These are phyloP conservation scores for Bjerkandera adusta DNA, from an alignment of 1,284 basidiomycete genomes.

Conservation along the genomic window DNA sequence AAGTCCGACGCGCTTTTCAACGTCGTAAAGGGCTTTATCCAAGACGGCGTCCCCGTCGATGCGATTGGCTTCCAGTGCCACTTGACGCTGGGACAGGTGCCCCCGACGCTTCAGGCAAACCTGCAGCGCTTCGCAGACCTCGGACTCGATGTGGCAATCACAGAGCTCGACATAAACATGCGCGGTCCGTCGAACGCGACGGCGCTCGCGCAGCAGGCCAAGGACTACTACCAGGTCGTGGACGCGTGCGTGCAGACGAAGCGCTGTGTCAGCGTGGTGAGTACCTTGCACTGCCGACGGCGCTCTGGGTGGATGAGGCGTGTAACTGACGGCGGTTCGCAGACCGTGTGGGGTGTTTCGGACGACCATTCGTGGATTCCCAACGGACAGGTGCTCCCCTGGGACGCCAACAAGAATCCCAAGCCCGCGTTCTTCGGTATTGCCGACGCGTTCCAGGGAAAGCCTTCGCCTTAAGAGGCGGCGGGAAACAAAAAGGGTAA, in stretches of 20 bases:
- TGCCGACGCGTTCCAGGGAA: conserved; percentile 16
- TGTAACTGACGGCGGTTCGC: neutral
- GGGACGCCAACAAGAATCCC: conserved; percentile 14
- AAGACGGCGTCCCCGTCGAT: conserved; percentile 15
- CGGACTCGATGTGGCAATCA: conserved; percentile 17
- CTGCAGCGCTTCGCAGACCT: conserved; percentile 17
- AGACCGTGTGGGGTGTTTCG: conserved; percentile 16
- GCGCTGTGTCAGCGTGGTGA: conserved; percentile 15
- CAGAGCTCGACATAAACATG: conserved; percentile 16
- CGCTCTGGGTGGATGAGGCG: too few relatives aligned
- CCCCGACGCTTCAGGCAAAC: conserved; percentile 10
- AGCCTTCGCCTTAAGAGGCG: conserved; percentile 10
- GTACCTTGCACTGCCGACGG: conserved; percentile 7
- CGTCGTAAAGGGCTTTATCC: conserved; percentile 12
- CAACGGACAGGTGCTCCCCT: conserved; percentile 10
- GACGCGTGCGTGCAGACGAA: conserved; percentile 12
- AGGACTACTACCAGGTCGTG: conserved; percentile 16
- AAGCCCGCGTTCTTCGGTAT: conserved; percentile 17
- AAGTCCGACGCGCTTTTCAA: conserved; percentile 16
- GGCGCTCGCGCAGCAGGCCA: conserved; percentile 12
- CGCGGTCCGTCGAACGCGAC: conserved; percentile 10
- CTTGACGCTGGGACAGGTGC: conserved; percentile 14
- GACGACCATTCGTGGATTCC: conserved; percentile 17
- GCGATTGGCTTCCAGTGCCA: conserved; percentile 17
- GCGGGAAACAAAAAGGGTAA: too few relatives aligned